A percentile compares a stretch with the other conserved stretches of the same genome.
Conservation (phyloP, 1,139 yeast genomes). For the Suzukiozyma palmioleophila region DNA sequence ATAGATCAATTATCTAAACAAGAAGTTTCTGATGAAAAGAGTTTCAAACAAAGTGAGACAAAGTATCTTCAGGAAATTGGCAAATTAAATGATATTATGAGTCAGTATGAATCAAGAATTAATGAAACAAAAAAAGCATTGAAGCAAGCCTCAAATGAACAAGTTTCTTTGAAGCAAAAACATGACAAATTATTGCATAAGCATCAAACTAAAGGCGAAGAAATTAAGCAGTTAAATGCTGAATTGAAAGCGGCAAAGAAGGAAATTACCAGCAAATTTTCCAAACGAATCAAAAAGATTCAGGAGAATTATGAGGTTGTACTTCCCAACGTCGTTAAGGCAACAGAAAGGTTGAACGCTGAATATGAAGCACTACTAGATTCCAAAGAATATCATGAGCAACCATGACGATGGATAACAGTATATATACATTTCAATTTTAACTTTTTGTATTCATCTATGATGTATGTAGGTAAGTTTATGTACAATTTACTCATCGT, state of each 20-base stretch:
- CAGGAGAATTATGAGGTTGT: slow-evolving; percentile 38
- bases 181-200: slow-evolving; percentile 26
- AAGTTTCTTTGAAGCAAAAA: slow-evolving; percentile 17
- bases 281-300: slow-evolving; percentile 25
- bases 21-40: slow-evolving; percentile 15
- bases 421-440: too few relatives aligned
- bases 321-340: slow-evolving; percentile 28
- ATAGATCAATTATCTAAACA: slow-evolving; percentile 15
- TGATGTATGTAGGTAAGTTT: too few relatives aligned
- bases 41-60: slow-evolving; percentile 19
- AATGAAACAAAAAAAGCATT: slow-evolving; percentile 19
- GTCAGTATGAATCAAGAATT: slow-evolving; percentile 23
- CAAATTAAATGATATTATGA: slow-evolving; percentile 20
- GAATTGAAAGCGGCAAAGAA: slow-evolving; percentile 30
- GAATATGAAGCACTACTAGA: slow-evolving; percentile 10
- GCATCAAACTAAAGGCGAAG: slow-evolving; percentile 21
- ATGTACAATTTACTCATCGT: too few relatives aligned
- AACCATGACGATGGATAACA: too few relatives aligned
- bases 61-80: slow-evolving; percentile 18
- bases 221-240: slow-evolving; percentile 19
- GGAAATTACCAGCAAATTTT: slow-evolving; percentile 24
- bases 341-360: slow-evolving; percentile 12
- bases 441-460: too few relatives aligned
- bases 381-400: background rate
- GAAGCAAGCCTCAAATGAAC: slow-evolving; percentile 21